Evolutionary conservation across 495 filamentous ascomycete species (phyloP), one percentile per base, ranked within the genome.

Genomic region (Aspergillus indologenus): DNA sequence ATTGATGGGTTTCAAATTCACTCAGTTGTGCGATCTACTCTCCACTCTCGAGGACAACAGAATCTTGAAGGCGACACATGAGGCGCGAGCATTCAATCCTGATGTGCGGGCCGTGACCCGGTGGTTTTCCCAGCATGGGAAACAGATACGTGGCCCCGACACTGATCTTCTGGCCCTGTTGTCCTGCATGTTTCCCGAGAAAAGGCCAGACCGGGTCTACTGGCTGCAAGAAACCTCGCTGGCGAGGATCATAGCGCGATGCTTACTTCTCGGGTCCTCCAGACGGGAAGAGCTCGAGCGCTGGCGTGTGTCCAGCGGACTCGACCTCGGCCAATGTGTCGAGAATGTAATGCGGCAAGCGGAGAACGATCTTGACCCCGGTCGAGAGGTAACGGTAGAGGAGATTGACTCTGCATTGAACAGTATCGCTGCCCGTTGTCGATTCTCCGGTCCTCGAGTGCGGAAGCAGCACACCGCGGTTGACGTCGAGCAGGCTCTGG

Each of bases 131-230:
- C 69, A 67, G 5, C 80, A 91, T 68, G 80, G 72, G 1, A 68
- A 71, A 14, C 68, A 66, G 5, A 75, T 92, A 7, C 59, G 82
- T 66, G 75, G 75, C 3, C 68, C 77, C 4, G 71, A 77, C 47
- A 81, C 82, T 3, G 76, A 86, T 60, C 72, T 69, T 34, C 71
- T 81, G 2, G 85, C 87, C 0, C 72, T 94, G 20, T 78, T 94
- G 0, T 90, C 87, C 3, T 83, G 85, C 24, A 74, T 96, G 15
- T 81, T 92, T 18, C 91, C 91, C 0, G 85, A 90, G 58, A 86
- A 82, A 63, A 78, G 90, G 55, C 81, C 80, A 0, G 91, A 96
- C 67, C 80, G 90, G 21, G 87, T 90, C 9, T 96, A 91, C 67
- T 75, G 73, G 57, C 72, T 94, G 0, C 81, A 89, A 59, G 78